Conservation (phyloP, 169 alveolate species). For the Cryptosporidium ryanae region DNA sequence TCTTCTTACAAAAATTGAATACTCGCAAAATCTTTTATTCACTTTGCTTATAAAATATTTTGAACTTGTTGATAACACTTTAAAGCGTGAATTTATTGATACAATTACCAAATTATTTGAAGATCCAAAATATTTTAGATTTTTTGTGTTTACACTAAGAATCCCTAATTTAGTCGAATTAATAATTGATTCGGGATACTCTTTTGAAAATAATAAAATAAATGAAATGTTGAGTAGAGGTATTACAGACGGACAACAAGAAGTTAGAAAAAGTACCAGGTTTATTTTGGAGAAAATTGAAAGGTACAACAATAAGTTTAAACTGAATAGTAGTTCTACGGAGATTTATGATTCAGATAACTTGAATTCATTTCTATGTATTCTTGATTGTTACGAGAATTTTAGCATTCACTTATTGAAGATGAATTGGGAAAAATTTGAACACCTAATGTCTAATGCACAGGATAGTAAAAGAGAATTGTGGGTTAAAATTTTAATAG, state of each 20-base stretch:
- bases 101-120: slow-evolving; percentile 21
- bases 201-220: background rate
- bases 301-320: background rate
- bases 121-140: slow-evolving; percentile 4
- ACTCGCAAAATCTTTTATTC: slow-evolving; percentile 38
- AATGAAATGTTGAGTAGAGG: slow-evolving; percentile 12
- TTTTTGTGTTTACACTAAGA: slow-evolving; percentile 18
- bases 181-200: background rate
- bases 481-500: slow-evolving; percentile 51
- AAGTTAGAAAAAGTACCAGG: slow-evolving; percentile 58
- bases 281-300: slow-evolving; percentile 32
- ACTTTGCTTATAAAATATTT: slow-evolving; percentile 1
- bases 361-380: slow-evolving; percentile 71
- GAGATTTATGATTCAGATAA: background rate
- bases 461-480: slow-evolving; percentile 15
- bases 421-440: slow-evolving; percentile 76
- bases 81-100: background rate
- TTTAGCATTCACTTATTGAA: slow-evolving; percentile 77
- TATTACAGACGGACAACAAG: slow-evolving; percentile 1
- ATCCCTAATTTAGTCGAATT: slow-evolving; percentile 25
- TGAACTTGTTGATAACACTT: background rate
- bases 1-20: slow-evolving; percentile 35
- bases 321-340: background rate
- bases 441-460: slow-evolving; percentile 28
- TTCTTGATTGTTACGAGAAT: slow-evolving; percentile 75